Conservation (phyloP, 1,139 yeast genomes). For the Candida frijolesensis region DNA sequence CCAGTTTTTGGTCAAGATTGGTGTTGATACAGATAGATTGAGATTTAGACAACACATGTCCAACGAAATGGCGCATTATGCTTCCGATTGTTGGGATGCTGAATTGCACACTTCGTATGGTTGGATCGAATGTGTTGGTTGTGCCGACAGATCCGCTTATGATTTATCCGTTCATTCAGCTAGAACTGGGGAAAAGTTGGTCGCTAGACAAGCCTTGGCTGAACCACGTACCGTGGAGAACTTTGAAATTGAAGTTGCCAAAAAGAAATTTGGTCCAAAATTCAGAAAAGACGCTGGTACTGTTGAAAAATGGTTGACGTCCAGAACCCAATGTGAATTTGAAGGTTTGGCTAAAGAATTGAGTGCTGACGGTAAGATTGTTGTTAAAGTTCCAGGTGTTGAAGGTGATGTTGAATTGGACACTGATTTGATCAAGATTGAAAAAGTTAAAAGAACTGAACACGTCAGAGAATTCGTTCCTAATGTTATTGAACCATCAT, state of each 20-base stretch:
- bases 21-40: constrained; percentile 80
- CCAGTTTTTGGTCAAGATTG: constrained; percentile 80
- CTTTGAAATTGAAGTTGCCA: constrained; percentile 82
- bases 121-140: constrained; percentile 99
- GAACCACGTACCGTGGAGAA: constrained; percentile 82
- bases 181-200: constrained; percentile 90
- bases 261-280: constrained; percentile 96
- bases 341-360: constrained; percentile 77
- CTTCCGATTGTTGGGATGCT: constrained; percentile 99
- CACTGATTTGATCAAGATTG: constrained; percentile 69
- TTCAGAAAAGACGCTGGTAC: constrained; percentile 96
- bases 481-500: constrained; percentile 97
- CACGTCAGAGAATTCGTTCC: constrained; percentile 96
- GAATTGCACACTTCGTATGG: constrained; percentile 95
- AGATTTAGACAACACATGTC: constrained; percentile 99
- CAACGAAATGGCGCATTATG: constrained; percentile 99
- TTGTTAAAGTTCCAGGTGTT: constrained; percentile 61
- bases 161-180: constrained; percentile 95
- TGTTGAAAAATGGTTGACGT: constrained; percentile 77
- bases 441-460: constrained; percentile 77
- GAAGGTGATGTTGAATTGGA: constrained; percentile 71
- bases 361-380: constrained; percentile 61
- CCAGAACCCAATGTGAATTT: constrained; percentile 84
- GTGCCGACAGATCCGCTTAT: constrained; percentile 99
- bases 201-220: constrained; percentile 86